Evolutionary conservation across 768 basidiomycete species (phyloP).

Genomic region (Suillus subalutaceus): DNA sequence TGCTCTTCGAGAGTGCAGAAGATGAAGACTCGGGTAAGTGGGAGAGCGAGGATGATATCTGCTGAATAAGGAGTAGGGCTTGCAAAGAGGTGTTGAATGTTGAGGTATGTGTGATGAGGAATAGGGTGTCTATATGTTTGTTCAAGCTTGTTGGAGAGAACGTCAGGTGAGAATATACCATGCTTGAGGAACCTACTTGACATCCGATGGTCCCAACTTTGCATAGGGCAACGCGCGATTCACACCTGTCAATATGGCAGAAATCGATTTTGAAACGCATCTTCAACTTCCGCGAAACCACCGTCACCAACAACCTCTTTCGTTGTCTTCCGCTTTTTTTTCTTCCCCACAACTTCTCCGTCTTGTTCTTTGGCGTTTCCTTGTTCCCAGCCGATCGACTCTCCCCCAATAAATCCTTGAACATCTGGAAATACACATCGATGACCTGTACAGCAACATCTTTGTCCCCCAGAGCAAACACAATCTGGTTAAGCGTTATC

Average conservation of each 20-base stretch:
- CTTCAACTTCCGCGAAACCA: slow-evolving; percentile 76
- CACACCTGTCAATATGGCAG: slow-evolving; percentile 90
- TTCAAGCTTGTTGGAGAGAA: slow-evolving; percentile 56
- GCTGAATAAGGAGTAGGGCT: slow-evolving; percentile 86
- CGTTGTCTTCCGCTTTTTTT: slow-evolving; percentile 35
- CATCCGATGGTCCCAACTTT: slow-evolving; percentile 69
- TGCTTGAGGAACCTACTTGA: slow-evolving; percentile 49
- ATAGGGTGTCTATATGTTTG: slow-evolving; percentile 89
- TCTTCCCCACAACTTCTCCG: slow-evolving; percentile 30
- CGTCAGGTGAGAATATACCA: not conserved
- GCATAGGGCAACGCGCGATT: slow-evolving; percentile 96
- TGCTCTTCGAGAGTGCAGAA: slow-evolving; percentile 45
- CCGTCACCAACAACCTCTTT: slow-evolving; percentile 58
- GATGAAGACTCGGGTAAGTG: slow-evolving; percentile 43
- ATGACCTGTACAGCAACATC: slow-evolving; percentile 79
- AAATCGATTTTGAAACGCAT: slow-evolving; percentile 81
- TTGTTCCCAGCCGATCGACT: slow-evolving; percentile 32
- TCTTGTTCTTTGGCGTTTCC: slow-evolving; percentile 34
- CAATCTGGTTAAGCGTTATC: slow-evolving; percentile 94
- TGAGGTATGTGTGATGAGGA: slow-evolving; percentile 91
- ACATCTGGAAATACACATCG: slow-evolving; percentile 93
- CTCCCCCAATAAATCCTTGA: slow-evolving; percentile 83
- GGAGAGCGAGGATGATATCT: slow-evolving; percentile 64
- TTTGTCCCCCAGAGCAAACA: slow-evolving; percentile 66
- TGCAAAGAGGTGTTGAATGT: slow-evolving; percentile 98